Evolutionary conservation across 176 grass and related monocot species (phyloP).

Genomic region (Zizania latifolia): DNA sequence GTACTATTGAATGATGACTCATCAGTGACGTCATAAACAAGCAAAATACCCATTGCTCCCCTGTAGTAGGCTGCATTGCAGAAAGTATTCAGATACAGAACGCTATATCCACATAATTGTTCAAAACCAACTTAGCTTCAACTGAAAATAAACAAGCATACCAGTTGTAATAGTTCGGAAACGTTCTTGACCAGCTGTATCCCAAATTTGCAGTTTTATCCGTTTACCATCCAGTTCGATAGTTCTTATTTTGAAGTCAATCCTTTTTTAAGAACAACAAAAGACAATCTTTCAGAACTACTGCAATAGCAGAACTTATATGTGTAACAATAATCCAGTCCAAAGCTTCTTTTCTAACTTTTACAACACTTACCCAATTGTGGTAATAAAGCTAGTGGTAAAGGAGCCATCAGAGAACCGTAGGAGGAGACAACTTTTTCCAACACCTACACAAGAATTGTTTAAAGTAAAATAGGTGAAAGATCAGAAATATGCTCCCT

Average conservation of each 20-base stretch:
- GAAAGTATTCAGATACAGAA: neutral
- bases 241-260: constrained; percentile 59
- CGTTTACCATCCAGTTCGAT: constrained; percentile 48
- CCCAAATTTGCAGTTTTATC: constrained; percentile 60
- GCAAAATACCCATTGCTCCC: constrained; percentile 54
- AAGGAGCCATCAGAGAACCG: constrained; percentile 47
- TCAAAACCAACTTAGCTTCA: neutral
- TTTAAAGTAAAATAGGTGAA: neutral
- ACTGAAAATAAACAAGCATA: constrained; percentile 9
- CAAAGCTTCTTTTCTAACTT: neutral
- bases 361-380: constrained; percentile 34
- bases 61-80: constrained; percentile 43
- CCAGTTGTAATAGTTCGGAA: constrained; percentile 56
- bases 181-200: constrained; percentile 55
- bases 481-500: neutral
- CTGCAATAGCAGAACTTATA: neutral
- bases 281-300: neutral
- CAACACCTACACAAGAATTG: constrained; percentile 31
- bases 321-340: neutral
- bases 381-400: constrained; percentile 51
- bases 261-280: constrained; percentile 23
- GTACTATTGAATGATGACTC: constrained; percentile 51
- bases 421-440: constrained; percentile 50
- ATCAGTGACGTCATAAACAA: constrained; percentile 52
- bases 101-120: neutral